Base-by-base conservation (phyloP, 1,139 yeast genomes). In the Spencermartinsiella ligniputridi region DNA sequence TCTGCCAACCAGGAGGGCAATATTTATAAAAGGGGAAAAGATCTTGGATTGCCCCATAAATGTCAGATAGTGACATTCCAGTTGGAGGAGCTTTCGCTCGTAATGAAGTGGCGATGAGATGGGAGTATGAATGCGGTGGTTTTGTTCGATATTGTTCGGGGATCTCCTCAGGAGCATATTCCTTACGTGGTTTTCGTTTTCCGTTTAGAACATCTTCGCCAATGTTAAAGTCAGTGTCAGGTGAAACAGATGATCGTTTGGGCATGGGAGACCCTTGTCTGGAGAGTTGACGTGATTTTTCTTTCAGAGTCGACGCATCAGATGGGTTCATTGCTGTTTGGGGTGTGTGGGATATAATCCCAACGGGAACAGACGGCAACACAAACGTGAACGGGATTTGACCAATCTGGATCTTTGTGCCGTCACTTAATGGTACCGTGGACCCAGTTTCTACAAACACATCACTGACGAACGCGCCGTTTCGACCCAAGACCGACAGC, bases 1-100 rank as follows among this genome's bases (percentile, higher is more conserved):
- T 83, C 67, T 92, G 98, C 99, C 99, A 92, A 2, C 97, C 97
- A 63, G 89, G 96, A 1, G 95, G 89, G 59, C 97, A 89, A 66
- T 87, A 92, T 59, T 83, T 78, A 66, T 87, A 92, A 65, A 86
- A 92, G 1, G 97, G 98, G 63, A 85, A 90, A 9, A 84, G 67
- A 35, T 87, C 95, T 60, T 85, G 85, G 42, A 92, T 87, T 1
- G 89, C 87, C 45, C 84, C 86, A 62, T 87, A 83, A 37, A 92
- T 87, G 53, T 89, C 97, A 11, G 87, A 79, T 40, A 92, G 68
- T 0, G 95, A 83, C 76, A 88, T 77, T 15, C 96, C 96, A 38
- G 77, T 74, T 3, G 78, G 75, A 1, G 79, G 76, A 1, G 82
- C 76, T 52, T 75, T 75, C 27, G 81, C 78, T 51, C 85, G 74